Evolutionary conservation across 2,329 filamentous ascomycete genomes (phyloP), one percentile per base, ranked within the genome.

Genomic region (Knoxdaviesia capensis): DNA sequence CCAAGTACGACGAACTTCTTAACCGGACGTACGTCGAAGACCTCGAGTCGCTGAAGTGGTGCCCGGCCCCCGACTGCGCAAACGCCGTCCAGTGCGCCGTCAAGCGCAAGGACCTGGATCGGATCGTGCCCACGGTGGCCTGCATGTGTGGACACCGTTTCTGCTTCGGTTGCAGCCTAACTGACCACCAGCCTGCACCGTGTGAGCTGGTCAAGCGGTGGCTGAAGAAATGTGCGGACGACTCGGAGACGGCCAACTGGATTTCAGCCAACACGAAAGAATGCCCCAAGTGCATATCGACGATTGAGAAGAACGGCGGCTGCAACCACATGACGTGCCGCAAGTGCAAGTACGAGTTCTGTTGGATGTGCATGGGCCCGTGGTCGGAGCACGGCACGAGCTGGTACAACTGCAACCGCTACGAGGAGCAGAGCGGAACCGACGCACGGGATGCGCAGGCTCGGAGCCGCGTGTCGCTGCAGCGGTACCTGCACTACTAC

Each of bases 291-390:
- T 98, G 90, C 59, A 77, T 84, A 51, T 96, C 88, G 2, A 98
- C 90, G 0, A 98, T 98, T 38, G 90, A 98, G 62, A 98, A 98
- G 72, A 98, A 98, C 50, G 87, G 87, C 41, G 87, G 87, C 4
- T 94, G 87, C 64, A 94, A 94, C 62, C 87, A 94, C 59, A 94
- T 94, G 87, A 94, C 87, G 0, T 94, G 87, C 57, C 70, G 87
- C 44, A 94, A 94, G 59, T 94, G 87, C 64, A 85, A 86, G 54
- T 79, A 94, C 54, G 87, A 94, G 54, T 94, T 98, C 54, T 98
- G 90, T 63, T 98, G 90, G 90, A 96, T 98, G 82, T 98, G 90
- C 55, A 98, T 98, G 90, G 90, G 90, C 0, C 66, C 94, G 1
- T 98, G 90, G 90, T 92, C 86, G 1, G 90, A 98, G 60, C 90